Conservation (phyloP, 768 basidiomycete species). For the Rhodosporidiobolus sp. region DNA sequence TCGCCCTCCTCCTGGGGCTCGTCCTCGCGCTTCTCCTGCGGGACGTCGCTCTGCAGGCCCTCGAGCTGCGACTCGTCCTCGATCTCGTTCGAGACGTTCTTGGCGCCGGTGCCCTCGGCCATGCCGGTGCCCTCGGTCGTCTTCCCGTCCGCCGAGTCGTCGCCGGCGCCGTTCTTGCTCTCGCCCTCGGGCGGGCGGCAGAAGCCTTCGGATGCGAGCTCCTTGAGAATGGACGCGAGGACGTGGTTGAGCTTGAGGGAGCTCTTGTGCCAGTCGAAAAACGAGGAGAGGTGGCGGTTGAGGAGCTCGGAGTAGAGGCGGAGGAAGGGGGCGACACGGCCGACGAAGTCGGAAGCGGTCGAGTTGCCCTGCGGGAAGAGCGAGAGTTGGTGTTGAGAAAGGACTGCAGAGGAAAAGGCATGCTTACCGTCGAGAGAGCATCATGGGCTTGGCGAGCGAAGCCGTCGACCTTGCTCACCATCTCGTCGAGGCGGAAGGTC, state of each 20-base stretch:
- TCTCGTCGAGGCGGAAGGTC: slow-evolving; percentile 27
- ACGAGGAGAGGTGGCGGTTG: slow-evolving; percentile 58
- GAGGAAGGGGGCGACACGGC: slow-evolving; percentile 68
- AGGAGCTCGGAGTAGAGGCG: slow-evolving; percentile 61
- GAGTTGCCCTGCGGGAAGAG: neutral
- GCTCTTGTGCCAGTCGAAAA: slow-evolving; percentile 66
- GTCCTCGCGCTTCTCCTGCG: slow-evolving; percentile 49
- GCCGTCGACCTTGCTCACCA: slow-evolving; percentile 12
- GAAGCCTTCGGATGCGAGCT: slow-evolving; percentile 80
- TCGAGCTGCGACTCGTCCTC: slow-evolving; percentile 96
- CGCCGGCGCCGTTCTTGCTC: slow-evolving; percentile 50
- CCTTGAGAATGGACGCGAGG: slow-evolving; percentile 67
- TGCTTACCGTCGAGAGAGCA: neutral
- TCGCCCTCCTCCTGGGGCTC: slow-evolving; percentile 53
- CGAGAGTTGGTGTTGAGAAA: neutral
- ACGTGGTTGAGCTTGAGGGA: slow-evolving; percentile 81
- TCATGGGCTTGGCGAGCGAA: slow-evolving; percentile 20
- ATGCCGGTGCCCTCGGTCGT: slow-evolving; percentile 73
- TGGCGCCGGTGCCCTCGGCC: slow-evolving; percentile 76
- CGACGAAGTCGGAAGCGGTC: slow-evolving; percentile 43
- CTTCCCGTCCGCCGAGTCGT: slow-evolving; percentile 53
- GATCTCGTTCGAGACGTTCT: slow-evolving; percentile 90
- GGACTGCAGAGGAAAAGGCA: slow-evolving; percentile 18
- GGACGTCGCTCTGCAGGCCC: slow-evolving; percentile 65
- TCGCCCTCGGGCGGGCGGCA: slow-evolving; percentile 78